Percentiles rank a stretch among this genome's conserved stretches.
phyloP scores from a whole-genome alignment of 306 rosid species.

The Trifolium subterraneum region DNA sequence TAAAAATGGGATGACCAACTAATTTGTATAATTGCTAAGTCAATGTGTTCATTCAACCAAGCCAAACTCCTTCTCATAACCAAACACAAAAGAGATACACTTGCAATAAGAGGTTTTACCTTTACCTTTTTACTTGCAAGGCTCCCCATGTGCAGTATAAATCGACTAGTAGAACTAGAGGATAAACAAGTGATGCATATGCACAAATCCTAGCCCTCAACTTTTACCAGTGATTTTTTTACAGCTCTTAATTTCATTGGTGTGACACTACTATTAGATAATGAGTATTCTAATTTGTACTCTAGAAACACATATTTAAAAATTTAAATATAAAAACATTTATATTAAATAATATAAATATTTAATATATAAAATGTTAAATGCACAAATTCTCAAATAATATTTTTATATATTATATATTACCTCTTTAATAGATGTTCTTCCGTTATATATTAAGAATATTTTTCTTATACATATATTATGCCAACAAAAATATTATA shows the following conservation, averaged over 20 bases:
- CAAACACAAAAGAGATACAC: no score
- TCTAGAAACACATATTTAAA: not conserved
- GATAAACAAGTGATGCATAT: not conserved
- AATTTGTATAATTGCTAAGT: no score
- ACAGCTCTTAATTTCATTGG: not conserved
- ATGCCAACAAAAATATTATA: no score
- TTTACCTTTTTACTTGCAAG: constrained; percentile 1
- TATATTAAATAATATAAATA: not conserved
- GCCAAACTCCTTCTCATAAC: no score
- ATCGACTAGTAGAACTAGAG: constrained; percentile 25
- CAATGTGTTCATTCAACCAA: no score
- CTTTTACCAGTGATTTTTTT: not conserved
- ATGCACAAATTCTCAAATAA: no score
- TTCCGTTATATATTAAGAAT: no score
- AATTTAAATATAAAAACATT: not conserved
- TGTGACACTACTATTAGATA: not conserved
- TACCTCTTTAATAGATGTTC: no score
- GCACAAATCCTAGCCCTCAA: constrained; percentile 1
- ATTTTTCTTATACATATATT: no score
- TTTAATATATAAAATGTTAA: no score
- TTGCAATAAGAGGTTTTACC: not conserved
- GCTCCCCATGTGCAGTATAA: constrained; percentile 17
- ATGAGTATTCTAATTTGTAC: not conserved
- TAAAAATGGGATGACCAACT: no score
- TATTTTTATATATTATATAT: no score